phyloP scores from a whole-genome alignment of 108 stramenopile species.

The Nitzschia sp. region DNA sequence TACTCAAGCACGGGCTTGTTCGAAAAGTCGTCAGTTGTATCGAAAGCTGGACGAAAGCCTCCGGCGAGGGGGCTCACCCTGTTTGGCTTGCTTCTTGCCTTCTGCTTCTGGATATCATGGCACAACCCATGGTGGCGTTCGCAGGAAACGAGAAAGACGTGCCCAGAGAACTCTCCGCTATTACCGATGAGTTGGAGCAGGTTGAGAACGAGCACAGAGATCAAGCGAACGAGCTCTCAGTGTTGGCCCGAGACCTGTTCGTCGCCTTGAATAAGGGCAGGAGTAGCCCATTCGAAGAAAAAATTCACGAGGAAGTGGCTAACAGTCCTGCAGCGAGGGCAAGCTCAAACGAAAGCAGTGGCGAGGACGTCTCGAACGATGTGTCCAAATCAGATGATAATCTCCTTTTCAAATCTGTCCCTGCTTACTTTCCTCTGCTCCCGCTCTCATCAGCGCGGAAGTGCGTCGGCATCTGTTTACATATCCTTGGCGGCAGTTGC shows the following conservation, averaged over 20 bases:
- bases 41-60: conserved; percentile 30
- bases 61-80: conserved; percentile 38
- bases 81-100: conserved; percentile 69
- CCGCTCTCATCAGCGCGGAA: conserved; percentile 45
- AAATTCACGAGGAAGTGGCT: not conserved
- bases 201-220: conserved; percentile 63
- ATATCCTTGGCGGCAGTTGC: conserved; percentile 50
- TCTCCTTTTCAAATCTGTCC: conserved; percentile 43
- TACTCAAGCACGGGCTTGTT: conserved; percentile 64
- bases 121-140: conserved; percentile 64
- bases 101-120: conserved; percentile 77
- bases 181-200: conserved; percentile 42
- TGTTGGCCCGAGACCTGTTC: conserved; percentile 43
- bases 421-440: conserved; percentile 64
- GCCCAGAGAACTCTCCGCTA: conserved; percentile 3
- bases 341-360: not conserved
- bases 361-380: not conserved
- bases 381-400: conserved; percentile 11
- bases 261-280: conserved; percentile 31
- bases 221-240: conserved; percentile 37
- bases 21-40: conserved; percentile 51
- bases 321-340: not conserved
- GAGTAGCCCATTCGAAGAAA: conserved; percentile 26
- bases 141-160: conserved; percentile 37
- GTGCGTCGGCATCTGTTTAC: conserved; percentile 64